These are phyloP conservation scores for Phytophthora sansomeana DNA, from an alignment of 352 stramenopile genomes.

Conservation along the genomic window DNA sequence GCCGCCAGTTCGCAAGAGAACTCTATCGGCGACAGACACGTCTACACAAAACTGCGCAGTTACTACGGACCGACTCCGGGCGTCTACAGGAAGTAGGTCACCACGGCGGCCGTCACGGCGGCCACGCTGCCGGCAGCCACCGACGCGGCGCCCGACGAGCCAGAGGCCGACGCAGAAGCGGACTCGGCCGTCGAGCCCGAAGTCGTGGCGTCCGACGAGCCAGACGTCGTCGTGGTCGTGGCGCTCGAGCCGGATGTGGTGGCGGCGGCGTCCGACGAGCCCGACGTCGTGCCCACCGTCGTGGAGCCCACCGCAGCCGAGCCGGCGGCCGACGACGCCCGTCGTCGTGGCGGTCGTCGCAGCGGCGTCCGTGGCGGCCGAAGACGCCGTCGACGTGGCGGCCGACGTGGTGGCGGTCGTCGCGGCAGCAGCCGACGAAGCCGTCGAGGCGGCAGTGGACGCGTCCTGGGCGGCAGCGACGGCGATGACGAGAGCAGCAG, in stretches of 20 bases:
- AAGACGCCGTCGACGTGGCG: constrained; percentile 14
- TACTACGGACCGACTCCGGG: too few relatives aligned
- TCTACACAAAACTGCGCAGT: too few relatives aligned
- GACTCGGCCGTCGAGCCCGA: too few relatives aligned
- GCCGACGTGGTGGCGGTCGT: constrained; percentile 17
- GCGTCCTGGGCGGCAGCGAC: constrained; percentile 36
- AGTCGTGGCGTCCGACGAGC: too few relatives aligned
- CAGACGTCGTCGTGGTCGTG: too few relatives aligned
- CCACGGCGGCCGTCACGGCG: too few relatives aligned
- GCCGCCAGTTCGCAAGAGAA: too few relatives aligned
- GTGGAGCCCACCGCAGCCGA: constrained; percentile 29
- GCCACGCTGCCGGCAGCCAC: too few relatives aligned
- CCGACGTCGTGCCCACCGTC: constrained; percentile 31
- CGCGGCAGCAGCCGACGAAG: constrained; percentile 17
- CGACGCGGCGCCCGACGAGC: too few relatives aligned
- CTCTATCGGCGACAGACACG: too few relatives aligned
- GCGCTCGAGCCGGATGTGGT: constrained; percentile 29
- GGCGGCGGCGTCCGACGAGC: constrained; percentile 20
- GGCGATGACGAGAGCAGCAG: constrained; percentile 50
- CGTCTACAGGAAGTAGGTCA: too few relatives aligned
- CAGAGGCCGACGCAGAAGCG: too few relatives aligned
- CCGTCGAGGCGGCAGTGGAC: constrained; percentile 18
- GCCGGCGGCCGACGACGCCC: constrained; percentile 20
- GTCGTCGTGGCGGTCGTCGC: constrained; percentile 18
- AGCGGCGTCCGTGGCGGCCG: constrained; percentile 8